Base-by-base conservation (phyloP, 257 asterid species). In the Paulownia fortunei region DNA sequence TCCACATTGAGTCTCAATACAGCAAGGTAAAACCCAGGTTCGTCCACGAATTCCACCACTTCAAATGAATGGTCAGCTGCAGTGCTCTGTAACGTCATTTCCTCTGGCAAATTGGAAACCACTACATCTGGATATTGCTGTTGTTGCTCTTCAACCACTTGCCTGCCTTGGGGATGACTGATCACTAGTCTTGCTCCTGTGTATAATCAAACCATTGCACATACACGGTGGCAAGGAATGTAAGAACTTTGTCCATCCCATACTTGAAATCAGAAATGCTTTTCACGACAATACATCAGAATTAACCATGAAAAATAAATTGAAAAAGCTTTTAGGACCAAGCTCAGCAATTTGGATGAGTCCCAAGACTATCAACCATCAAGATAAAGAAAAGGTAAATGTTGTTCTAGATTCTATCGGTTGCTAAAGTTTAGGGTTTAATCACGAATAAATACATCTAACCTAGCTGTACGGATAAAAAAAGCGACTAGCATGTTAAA, bases 101-200 rank as follows among this genome's bases (percentile, higher is more conserved):
- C 75, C 26, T 89, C 96, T 0, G 98, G 98, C 80, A 95, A 83
- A 52, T 54, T 76, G 8, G 92, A 88, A 58, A 91, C 89, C 55
- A 91, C 92, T 1, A 89, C 73, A 71, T 88, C 92, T 3, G 97
- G 94, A 82, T 84, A 83, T 80, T 81, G 89, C 55, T 69, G 78
- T 21, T 71, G 77, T 82, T 90, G 97, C 84, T 88, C 89, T 85
- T 84, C 92, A 42, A 76, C 90, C 69, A 18, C 84, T 76, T 72
- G 84, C 80, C 91, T 89, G 55, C 99, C 99, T 70, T 71, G 87
- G 3, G 87, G 94, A 77, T 93, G 97, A 86, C 99, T 89, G 2
- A 95, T 89, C 82, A 93, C 97, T 60, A 95, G 59, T 83, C 97
- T 89, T 26, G 94, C 94, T 80, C 97, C 98, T 94, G 81, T 37